Conservation (phyloP, 2,329 filamentous ascomycete genomes). For the Nemania abortiva region DNA sequence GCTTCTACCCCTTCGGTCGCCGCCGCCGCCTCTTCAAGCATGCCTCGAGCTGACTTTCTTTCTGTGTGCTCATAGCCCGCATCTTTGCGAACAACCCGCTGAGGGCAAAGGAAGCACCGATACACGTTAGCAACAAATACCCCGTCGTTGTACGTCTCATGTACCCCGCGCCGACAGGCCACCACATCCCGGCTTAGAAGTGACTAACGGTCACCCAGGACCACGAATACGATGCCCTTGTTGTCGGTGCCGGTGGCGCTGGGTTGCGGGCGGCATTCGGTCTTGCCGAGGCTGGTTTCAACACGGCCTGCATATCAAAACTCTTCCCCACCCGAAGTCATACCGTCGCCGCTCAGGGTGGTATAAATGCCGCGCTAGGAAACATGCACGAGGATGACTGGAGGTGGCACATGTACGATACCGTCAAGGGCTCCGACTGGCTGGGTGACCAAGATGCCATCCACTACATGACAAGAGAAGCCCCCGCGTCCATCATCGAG, state of each 20-base stretch:
- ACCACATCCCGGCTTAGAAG: constrained; percentile 25
- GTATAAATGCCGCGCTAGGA: constrained; percentile 88
- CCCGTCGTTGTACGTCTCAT: constrained; percentile 82
- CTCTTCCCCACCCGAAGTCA: constrained; percentile 88
- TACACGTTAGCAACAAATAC: constrained; percentile 89
- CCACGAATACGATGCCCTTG: constrained; percentile 98
- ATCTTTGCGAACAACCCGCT: constrained; percentile 89
- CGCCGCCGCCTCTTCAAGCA: neutral
- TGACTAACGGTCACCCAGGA: constrained; percentile 67
- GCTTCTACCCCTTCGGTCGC: neutral
- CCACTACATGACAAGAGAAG: constrained; percentile 98
- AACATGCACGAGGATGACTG: constrained; percentile 99
- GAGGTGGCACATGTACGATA: constrained; percentile 99
- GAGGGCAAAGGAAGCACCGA: constrained; percentile 91
- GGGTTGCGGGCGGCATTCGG: constrained; percentile 87
- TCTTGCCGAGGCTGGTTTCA: constrained; percentile 88
- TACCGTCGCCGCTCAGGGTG: constrained; percentile 84
- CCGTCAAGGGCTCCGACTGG: constrained; percentile 98
- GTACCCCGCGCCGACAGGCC: neutral
- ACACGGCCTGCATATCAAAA: constrained; percentile 89
- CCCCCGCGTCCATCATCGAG: constrained; percentile 90
- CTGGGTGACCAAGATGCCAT: constrained; percentile 97
- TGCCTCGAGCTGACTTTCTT: constrained; percentile 33
- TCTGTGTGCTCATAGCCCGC: constrained; percentile 67
- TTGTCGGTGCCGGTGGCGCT: constrained; percentile 86